A percentile compares a stretch with the other conserved stretches of the same genome.
phyloP scores from a whole-genome alignment of 345 rosid genomes.

The Noccaea caerulescens region DNA sequence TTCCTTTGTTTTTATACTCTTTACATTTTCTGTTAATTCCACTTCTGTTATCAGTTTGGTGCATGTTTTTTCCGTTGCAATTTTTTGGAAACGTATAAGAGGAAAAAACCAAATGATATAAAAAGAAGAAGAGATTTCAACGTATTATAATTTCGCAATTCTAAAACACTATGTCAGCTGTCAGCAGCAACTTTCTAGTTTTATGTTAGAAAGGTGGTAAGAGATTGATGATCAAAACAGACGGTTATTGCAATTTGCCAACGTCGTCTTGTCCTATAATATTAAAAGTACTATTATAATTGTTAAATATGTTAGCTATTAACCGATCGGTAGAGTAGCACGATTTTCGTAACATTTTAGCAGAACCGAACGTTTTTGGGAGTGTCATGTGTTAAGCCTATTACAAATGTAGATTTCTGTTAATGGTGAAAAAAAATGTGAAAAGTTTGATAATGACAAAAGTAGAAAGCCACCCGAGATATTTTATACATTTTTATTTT shows the following conservation, averaged over 20 bases:
- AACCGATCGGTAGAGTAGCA: slow-evolving; percentile 1
- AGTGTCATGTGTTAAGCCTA: neutral
- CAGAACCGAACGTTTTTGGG: neutral
- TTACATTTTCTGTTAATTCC: neutral
- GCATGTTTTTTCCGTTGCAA: slow-evolving; percentile 34
- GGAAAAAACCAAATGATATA: neutral
- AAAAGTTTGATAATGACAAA: neutral
- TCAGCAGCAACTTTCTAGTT: neutral
- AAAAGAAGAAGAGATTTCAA: neutral
- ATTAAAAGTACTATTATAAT: too few species aligned
- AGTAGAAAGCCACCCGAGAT: neutral
- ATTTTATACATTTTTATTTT: neutral
- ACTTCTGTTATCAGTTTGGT: slow-evolving; percentile 16
- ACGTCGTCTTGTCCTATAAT: neutral
- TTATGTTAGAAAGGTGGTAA: neutral
- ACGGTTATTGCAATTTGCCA: neutral
- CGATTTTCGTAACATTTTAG: neutral
- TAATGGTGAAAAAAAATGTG: neutral
- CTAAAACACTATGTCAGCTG: neutral
- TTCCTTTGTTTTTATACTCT: slow-evolving; percentile 27
- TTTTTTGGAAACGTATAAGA: slow-evolving; percentile 17
- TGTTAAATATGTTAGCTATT: neutral
- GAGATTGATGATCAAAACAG: neutral
- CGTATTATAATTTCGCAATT: neutral
- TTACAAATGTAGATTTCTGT: neutral